A percentile compares a stretch with the other conserved stretches of the same genome.
These are phyloP conservation scores for Candida ovalis DNA, from an alignment of 805 yeast genomes.

Conservation along the genomic window DNA sequence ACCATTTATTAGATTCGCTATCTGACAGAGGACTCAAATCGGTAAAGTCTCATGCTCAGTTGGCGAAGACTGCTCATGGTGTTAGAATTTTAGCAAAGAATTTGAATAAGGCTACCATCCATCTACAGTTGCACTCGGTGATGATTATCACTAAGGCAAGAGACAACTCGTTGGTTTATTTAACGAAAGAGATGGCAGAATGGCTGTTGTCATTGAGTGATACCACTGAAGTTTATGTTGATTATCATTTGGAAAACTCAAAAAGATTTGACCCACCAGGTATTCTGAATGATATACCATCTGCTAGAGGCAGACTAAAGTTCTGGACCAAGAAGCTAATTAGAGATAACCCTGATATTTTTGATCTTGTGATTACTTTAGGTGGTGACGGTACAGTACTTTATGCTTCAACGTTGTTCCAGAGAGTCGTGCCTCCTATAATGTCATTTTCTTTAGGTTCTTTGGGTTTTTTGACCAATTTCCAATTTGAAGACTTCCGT, in stretches of 20 bases:
- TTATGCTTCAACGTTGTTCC: constrained; percentile 83
- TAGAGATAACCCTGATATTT: constrained; percentile 38
- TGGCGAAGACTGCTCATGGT: constrained; percentile 79
- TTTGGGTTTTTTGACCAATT: constrained; percentile 87
- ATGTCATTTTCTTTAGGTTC: constrained; percentile 87
- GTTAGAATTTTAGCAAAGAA: constrained; percentile 73
- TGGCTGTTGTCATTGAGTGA: constrained; percentile 53
- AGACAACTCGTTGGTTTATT: constrained; percentile 69
- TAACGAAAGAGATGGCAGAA: constrained; percentile 75
- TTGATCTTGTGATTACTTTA: constrained; percentile 79
- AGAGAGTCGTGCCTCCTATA: constrained; percentile 85
- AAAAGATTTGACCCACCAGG: constrained; percentile 60
- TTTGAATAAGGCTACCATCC: constrained; percentile 65
- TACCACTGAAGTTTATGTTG: constrained; percentile 57
- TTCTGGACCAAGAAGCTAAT: constrained; percentile 71
- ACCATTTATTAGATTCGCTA: constrained; percentile 18
- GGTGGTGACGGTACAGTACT: constrained; percentile 98
- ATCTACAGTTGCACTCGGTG: constrained; percentile 63
- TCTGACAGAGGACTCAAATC: constrained; percentile 43
- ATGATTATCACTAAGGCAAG: constrained; percentile 88
- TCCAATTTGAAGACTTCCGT: constrained; percentile 70
- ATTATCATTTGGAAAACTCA: constrained; percentile 57
- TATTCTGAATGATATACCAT: constrained; percentile 44
- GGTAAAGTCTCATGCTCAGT: constrained; percentile 66
- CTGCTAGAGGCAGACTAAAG: constrained; percentile 43